phyloP scores from a whole-genome alignment of 2,329 filamentous ascomycete genomes.

The Exserohilum rostratum region DNA sequence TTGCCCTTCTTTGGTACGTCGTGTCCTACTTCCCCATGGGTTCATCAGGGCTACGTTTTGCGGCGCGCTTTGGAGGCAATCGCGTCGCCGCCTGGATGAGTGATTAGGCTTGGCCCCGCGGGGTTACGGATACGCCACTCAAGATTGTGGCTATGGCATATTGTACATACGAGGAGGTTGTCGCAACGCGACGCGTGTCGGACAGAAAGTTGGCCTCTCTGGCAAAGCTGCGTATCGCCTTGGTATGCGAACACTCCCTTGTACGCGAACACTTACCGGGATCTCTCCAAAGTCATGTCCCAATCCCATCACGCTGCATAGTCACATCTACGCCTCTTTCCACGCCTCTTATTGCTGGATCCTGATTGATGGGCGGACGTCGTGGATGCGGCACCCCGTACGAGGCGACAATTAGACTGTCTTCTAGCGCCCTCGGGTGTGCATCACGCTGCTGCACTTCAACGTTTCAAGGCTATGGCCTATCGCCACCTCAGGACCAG shows the following conservation, averaged over 20 bases:
- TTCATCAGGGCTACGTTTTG: slow-evolving; percentile 82
- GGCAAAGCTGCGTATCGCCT: slow-evolving; percentile 3
- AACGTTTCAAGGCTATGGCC: slow-evolving; percentile 2
- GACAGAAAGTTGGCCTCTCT: slow-evolving; percentile 18
- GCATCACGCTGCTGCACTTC: slow-evolving; percentile 1
- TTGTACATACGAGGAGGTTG: slow-evolving; percentile 17
- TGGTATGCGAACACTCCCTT: slow-evolving; percentile 1
- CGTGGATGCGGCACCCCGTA: slow-evolving; percentile 24
- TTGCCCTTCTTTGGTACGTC: slow-evolving; percentile 87
- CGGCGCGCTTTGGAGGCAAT: slow-evolving; percentile 82
- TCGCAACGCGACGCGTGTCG: slow-evolving; percentile 35
- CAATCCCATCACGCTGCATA: slow-evolving; percentile 28
- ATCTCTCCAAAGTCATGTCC: slow-evolving; percentile 16
- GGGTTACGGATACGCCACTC: slow-evolving; percentile 12
- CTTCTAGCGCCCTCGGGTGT: slow-evolving; percentile 6
- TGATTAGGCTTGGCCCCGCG: slow-evolving; percentile 57
- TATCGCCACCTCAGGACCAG: neutral
- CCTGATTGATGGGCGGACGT: slow-evolving; percentile 31
- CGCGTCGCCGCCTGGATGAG: slow-evolving; percentile 88
- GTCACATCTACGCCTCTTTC: slow-evolving; percentile 29
- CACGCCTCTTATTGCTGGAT: slow-evolving; percentile 15
- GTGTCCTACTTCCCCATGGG: slow-evolving; percentile 99
- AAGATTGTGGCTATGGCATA: slow-evolving; percentile 22
- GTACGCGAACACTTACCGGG: slow-evolving; percentile 10
- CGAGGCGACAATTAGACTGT: slow-evolving; percentile 4